Percentiles rank a stretch among this genome's conserved stretches.
Evolutionary conservation across 129 eudicot species (phyloP).

Genomic region (Escallonia herrerae): DNA sequence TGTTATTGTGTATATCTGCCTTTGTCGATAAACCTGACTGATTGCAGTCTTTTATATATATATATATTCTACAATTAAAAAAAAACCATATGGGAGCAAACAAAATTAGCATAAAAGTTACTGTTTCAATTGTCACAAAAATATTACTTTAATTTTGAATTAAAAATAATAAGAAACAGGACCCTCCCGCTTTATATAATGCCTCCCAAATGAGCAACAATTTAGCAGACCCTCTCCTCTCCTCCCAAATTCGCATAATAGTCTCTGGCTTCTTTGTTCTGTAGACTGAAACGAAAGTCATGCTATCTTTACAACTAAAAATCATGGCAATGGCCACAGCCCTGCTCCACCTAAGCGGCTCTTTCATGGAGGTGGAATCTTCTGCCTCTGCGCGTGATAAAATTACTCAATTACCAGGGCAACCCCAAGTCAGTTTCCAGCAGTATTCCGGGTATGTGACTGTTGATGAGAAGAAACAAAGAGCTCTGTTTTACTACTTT

Average conservation of each 20-base stretch:
- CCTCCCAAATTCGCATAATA: no score
- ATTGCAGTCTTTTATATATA: no score
- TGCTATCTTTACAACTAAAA: conserved; percentile 16
- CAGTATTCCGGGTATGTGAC: conserved; percentile 36
- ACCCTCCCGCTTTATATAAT: no score
- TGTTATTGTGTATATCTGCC: no score
- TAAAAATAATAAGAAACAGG: no score
- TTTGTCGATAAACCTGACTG: no score
- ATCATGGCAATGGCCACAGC: conserved; percentile 9
- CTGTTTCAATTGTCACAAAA: no score
- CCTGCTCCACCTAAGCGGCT: conserved; percentile 1
- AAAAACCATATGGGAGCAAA: no score
- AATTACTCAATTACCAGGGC: conserved; percentile 36
- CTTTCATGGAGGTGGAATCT: neutral
- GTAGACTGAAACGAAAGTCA: neutral
- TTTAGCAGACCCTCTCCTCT: neutral
- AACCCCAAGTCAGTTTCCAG: conserved; percentile 49
- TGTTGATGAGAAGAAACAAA: conserved; percentile 9
- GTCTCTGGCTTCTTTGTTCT: neutral
- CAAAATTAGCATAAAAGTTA: no score
- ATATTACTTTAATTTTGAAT: no score
- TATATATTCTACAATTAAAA: no score
- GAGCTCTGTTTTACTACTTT: conserved; percentile 28
- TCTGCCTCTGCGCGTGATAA: neutral
- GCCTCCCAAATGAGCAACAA: no score